These are phyloP conservation scores for Lactifluus volemus DNA, from an alignment of 768 basidiomycete species.

Conservation along the genomic window DNA sequence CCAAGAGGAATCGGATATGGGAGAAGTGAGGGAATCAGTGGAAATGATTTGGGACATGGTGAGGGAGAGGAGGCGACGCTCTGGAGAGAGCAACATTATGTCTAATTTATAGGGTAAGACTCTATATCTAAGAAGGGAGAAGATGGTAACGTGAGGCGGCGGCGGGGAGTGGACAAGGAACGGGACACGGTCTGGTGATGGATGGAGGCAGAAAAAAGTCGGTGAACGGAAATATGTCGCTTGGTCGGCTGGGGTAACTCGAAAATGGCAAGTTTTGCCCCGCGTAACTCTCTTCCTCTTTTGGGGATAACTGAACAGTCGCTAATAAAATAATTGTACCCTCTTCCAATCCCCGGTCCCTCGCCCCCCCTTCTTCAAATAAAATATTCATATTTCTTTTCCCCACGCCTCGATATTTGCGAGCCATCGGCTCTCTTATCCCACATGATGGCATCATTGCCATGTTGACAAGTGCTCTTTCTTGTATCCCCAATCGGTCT, in stretches of 20 bases:
- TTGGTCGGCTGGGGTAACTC: constrained; percentile 9
- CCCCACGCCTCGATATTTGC: not conserved
- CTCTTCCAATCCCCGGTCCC: not conserved
- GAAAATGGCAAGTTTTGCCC: not conserved
- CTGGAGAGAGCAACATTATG: constrained; percentile 22
- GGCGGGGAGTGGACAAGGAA: constrained; percentile 13
- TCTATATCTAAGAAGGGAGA: constrained; percentile 11
- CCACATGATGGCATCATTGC: not conserved
- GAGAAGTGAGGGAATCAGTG: constrained; percentile 50
- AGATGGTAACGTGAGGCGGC: constrained; percentile 15
- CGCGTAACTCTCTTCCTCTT: constrained; percentile 4
- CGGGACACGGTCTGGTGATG: constrained; percentile 21
- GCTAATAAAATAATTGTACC: not conserved
- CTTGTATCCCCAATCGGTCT: not conserved
- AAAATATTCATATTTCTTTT: not conserved
- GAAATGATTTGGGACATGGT: constrained; percentile 53
- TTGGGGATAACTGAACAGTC: not conserved
- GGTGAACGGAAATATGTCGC: constrained; percentile 15
- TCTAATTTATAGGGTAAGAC: constrained; percentile 15
- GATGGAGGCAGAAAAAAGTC: constrained; percentile 16
- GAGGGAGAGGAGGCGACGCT: constrained; percentile 23
- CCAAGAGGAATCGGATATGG: constrained; percentile 42
- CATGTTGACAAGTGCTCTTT: not conserved
- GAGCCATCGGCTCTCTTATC: not conserved
- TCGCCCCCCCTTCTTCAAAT: not conserved